phyloP scores from a whole-genome alignment of 2,329 filamentous ascomycete species.

The Didymella sp. region DNA sequence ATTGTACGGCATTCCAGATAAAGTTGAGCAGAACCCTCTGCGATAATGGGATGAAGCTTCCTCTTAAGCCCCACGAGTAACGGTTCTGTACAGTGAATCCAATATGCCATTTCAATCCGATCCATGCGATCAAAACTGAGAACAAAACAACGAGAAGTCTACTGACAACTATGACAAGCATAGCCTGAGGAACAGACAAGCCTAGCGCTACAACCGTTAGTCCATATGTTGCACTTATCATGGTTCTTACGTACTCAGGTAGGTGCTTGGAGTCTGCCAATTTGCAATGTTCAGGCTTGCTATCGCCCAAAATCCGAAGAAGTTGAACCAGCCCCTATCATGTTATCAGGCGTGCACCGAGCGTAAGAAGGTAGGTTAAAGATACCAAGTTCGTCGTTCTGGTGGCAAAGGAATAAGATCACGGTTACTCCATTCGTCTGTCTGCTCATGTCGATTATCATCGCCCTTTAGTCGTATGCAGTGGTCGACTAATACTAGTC shows the following conservation, averaged over 20 bases:
- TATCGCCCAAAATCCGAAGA: conserved; percentile 54
- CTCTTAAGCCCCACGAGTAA: conserved; percentile 59
- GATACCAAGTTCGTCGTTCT: conserved; percentile 49
- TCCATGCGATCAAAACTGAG: conserved; percentile 56
- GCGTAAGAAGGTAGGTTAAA: background rate
- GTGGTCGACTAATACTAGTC: conserved; percentile 38
- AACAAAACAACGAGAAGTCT: conserved; percentile 54
- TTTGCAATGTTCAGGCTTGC: conserved; percentile 53
- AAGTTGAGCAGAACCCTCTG: conserved; percentile 60
- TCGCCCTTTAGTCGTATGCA: conserved; percentile 51
- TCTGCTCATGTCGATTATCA: conserved; percentile 54
- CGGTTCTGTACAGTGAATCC: conserved; percentile 60
- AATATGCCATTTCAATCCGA: conserved; percentile 59
- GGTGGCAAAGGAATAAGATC: conserved; percentile 51
- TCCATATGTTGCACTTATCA: conserved; percentile 3
- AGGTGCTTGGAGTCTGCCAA: conserved; percentile 59
- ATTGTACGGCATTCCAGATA: conserved; percentile 59
- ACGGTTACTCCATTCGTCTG: conserved; percentile 52
- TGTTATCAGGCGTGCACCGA: background rate
- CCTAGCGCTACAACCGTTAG: conserved; percentile 47
- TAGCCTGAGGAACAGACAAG: conserved; percentile 57
- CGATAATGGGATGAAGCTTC: conserved; percentile 57
- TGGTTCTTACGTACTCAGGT: conserved; percentile 44
- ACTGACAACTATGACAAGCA: conserved; percentile 57
- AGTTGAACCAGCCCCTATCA: conserved; percentile 47